These are phyloP conservation scores for Sanghuangporus weigelae DNA, from an alignment of 1,284 basidiomycete genomes.

Conservation along the genomic window DNA sequence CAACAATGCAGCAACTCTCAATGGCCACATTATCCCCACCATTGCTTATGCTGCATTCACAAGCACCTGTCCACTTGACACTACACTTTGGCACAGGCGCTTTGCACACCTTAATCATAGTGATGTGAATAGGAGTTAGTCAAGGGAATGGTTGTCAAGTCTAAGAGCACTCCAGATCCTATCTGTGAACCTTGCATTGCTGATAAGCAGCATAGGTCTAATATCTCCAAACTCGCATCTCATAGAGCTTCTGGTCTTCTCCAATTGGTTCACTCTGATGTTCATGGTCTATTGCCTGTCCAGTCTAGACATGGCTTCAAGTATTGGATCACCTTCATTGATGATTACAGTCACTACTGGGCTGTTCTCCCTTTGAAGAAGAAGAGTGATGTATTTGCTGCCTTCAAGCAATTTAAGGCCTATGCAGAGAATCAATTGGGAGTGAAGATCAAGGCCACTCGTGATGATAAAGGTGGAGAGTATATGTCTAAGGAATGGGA, in stretches of 20 bases:
- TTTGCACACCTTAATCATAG: neutral
- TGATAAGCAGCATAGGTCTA: constrained; percentile 19
- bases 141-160: constrained; percentile 18
- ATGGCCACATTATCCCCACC: neutral
- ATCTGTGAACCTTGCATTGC: constrained; percentile 22
- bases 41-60: neutral
- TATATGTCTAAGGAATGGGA: constrained; percentile 23
- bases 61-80: neutral
- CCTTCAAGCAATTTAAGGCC: constrained; percentile 24
- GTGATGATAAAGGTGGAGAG: constrained; percentile 26
- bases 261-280: constrained; percentile 23
- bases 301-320: constrained; percentile 17
- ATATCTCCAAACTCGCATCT: constrained; percentile 7
- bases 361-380: constrained; percentile 18
- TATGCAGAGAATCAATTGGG: constrained; percentile 22
- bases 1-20: constrained; percentile 18
- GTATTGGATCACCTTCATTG: constrained; percentile 26
- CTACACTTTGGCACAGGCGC: neutral
- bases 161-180: neutral
- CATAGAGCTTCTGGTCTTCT: constrained; percentile 5
- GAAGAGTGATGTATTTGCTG: constrained; percentile 24
- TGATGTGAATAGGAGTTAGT: neutral
- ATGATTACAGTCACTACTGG: constrained; percentile 21
- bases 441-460: constrained; percentile 20
- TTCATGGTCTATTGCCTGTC: constrained; percentile 21